A percentile compares a stretch with the other conserved stretches of the same genome.
Evolutionary conservation across 2,329 filamentous ascomycete species (phyloP).

Genomic region (Xylaria sp.): DNA sequence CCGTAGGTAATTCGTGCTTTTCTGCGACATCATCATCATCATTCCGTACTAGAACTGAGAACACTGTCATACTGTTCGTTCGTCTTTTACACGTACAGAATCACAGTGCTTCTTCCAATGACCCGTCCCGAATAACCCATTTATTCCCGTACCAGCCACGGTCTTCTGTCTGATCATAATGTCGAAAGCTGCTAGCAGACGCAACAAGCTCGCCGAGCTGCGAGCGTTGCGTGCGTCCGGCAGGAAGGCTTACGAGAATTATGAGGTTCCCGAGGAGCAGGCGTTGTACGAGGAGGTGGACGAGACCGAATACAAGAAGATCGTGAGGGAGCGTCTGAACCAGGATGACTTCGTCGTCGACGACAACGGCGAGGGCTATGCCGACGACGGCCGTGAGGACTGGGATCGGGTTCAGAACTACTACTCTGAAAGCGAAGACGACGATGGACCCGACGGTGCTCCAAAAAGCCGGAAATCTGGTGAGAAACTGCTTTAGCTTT

Average conservation of each 20-base stretch:
- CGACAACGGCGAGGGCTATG: constrained; percentile 95
- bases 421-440: constrained; percentile 72
- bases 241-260: constrained; percentile 84
- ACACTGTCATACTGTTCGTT: neutral
- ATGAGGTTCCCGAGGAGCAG: constrained; percentile 77
- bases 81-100: neutral
- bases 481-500: constrained; percentile 29
- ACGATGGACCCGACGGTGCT: constrained; percentile 45
- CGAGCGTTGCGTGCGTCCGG: constrained; percentile 78
- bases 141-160: neutral
- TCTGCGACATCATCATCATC: neutral
- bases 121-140: neutral
- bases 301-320: constrained; percentile 94
- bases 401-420: constrained; percentile 69
- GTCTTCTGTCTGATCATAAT: constrained; percentile 28
- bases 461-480: constrained; percentile 49
- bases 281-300: constrained; percentile 94
- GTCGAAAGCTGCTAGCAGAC: constrained; percentile 38
- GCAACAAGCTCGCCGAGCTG: constrained; percentile 67
- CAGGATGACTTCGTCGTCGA: constrained; percentile 98
- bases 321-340: constrained; percentile 81
- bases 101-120: constrained; percentile 1
- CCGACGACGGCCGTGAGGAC: constrained; percentile 92
- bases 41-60: neutral
- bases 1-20: neutral